Conservation (phyloP, 2,329 filamentous ascomycete genomes). For the Colletotrichum cordylinicola region DNA sequence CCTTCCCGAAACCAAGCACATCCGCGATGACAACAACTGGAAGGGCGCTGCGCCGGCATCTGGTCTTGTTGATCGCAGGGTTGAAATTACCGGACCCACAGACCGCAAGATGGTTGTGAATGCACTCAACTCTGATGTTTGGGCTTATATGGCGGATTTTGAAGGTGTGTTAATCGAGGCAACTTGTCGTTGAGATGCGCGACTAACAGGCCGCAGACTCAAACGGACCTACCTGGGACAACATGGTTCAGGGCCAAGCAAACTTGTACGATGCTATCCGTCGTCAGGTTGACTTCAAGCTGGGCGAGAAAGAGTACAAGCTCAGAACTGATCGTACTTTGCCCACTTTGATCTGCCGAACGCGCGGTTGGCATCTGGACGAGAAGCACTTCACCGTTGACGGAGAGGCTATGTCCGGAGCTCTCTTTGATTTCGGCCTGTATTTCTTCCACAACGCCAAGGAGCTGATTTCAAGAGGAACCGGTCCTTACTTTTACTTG, state of each 20-base stretch:
- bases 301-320: conserved; percentile 88
- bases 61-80: conserved; percentile 81
- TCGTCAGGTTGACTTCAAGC: conserved; percentile 87
- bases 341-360: conserved; percentile 84
- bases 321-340: conserved; percentile 80
- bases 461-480: conserved; percentile 77
- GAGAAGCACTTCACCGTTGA: conserved; percentile 93
- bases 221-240: conserved; percentile 88
- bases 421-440: conserved; percentile 88
- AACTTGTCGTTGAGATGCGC: rapidly evolving
- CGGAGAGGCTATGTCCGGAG: conserved; percentile 83
- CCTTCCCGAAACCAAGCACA: conserved; percentile 85
- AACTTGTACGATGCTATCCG: conserved; percentile 91
- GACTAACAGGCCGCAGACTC: conserved; percentile 58
- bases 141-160: conserved; percentile 95
- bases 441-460: conserved; percentile 95
- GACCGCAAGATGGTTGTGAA: conserved; percentile 96
- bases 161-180: conserved; percentile 46
- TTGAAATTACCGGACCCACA: conserved; percentile 90
- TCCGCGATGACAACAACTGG: conserved; percentile 87
- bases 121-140: conserved; percentile 86
- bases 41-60: conserved; percentile 84
- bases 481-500: conserved; percentile 88
- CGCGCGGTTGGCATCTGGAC: conserved; percentile 88
- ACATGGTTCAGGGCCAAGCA: conserved; percentile 92